A percentile compares a stretch with the other conserved stretches of the same genome.
These are phyloP conservation scores for Quercus cerris DNA, from an alignment of 306 rosid genomes.

Conservation along the genomic window DNA sequence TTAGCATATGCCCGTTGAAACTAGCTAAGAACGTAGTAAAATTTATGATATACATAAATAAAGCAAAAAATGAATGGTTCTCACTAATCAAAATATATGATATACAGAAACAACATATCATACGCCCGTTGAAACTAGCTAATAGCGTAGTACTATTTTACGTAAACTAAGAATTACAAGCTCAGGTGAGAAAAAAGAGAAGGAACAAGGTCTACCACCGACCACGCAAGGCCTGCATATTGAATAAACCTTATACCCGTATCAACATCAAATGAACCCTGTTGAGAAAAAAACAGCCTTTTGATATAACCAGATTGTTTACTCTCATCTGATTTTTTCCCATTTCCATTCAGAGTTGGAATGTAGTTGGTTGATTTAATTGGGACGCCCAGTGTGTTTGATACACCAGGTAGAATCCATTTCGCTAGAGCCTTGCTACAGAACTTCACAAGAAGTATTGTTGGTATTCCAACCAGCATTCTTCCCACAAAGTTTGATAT, in stretches of 20 bases:
- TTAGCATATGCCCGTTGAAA: no score
- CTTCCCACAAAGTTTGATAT: slow-evolving; percentile 60
- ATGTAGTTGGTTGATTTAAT: slow-evolving; percentile 74
- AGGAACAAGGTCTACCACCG: slow-evolving; percentile 93
- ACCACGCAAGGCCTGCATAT: slow-evolving; percentile 91
- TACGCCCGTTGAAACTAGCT: neutral
- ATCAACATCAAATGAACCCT: slow-evolving; percentile 71
- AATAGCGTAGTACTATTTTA: neutral
- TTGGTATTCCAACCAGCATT: slow-evolving; percentile 75
- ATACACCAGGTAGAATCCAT: slow-evolving; percentile 77
- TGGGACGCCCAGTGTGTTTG: slow-evolving; percentile 78
- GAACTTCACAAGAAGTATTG: slow-evolving; percentile 77
- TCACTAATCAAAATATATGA: slow-evolving; percentile 14
- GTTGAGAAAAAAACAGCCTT: slow-evolving; percentile 42
- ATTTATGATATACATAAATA: no score
- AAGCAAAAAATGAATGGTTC: neutral
- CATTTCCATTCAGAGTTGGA: slow-evolving; percentile 47
- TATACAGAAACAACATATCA: slow-evolving; percentile 17
- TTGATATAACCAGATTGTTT: slow-evolving; percentile 52
- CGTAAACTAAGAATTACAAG: slow-evolving; percentile 37
- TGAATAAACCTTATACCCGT: slow-evolving; percentile 88
- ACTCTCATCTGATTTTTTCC: slow-evolving; percentile 39
- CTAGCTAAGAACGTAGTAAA: no score
- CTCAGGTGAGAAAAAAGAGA: slow-evolving; percentile 54
- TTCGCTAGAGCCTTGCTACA: slow-evolving; percentile 92